Base-by-base conservation (phyloP, 345 rosid species). In the Arabis hirsuta region DNA sequence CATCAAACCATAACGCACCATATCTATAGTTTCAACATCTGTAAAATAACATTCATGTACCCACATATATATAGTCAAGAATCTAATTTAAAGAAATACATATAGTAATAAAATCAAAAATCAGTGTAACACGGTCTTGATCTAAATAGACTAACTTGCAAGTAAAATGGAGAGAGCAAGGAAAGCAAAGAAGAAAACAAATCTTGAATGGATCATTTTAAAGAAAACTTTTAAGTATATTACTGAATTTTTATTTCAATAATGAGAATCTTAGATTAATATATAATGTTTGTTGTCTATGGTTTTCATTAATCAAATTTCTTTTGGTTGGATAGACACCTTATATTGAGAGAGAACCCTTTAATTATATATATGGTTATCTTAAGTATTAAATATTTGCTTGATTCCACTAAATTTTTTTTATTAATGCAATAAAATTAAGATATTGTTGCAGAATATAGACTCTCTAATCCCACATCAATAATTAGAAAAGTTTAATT, bases 161-260 rank as follows among this genome's bases (percentile, higher is more conserved):
- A 26, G 74, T 71, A 59, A 12, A 71, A 60, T 3, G 11, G 20
- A 59, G 19, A 59, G 51, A 27, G 43, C 59, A 4, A 70, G 51
- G 42, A 70, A 59, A 59, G 42, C 59, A 41, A 27, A 27, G 29
- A 60, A 39, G 32, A 61, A 61, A 41, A 51, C 34, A 29, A 27
- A 41, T 51, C 42, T 70, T 48, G 67, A 39, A 7, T 50, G 0
- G 13, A 7, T n/a, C 60, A 61, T 69, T 44, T 16, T 29, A 32
- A 32, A 32, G 8, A 32, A 32, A 13, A 39, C 2, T 4, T 4
- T 4, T 6, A 61, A 22, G 7, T 10, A 4, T 62, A 11, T 32
- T 12, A 9, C 3, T 43, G 1, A 43, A 43, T 43, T 13, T 42
- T 11, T 43, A 43, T 11, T 43, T 12, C 46, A 2, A 12, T 43